A percentile compares a stretch with the other conserved stretches of the same genome.
Conservation (phyloP, 352 stramenopile species). For the Elongisporangium senticosum region DNA sequence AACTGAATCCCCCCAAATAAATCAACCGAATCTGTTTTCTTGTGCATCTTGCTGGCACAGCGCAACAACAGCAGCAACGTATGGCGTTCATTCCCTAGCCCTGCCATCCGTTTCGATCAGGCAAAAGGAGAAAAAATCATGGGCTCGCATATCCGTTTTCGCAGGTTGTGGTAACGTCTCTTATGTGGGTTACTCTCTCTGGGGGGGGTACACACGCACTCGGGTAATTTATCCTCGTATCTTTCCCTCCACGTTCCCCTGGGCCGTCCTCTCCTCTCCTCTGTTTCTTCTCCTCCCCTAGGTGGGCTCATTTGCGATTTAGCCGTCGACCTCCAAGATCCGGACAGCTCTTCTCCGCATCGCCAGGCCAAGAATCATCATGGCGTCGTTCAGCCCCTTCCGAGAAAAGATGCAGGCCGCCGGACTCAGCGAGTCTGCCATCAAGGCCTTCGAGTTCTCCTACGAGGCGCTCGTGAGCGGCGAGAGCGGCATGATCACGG, state of each 20-base stretch:
- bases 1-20: background rate
- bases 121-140: background rate
- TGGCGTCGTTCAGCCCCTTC: conserved; percentile 71
- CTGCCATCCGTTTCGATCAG: background rate
- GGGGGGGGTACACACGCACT: background rate
- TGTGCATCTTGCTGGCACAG: background rate
- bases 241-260: background rate
- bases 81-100: background rate
- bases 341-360: conserved; percentile 1
- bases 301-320: background rate
- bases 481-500: conserved; percentile 96
- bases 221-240: background rate
- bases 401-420: conserved; percentile 96
- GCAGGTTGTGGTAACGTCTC: background rate
- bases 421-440: conserved; percentile 92
- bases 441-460: conserved; percentile 97
- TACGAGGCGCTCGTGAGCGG: conserved; percentile 94
- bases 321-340: background rate
- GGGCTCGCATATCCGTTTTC: background rate
- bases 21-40: background rate
- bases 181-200: background rate
- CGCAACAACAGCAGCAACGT: background rate
- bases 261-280: background rate
- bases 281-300: background rate
- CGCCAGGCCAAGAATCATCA: conserved; percentile 11